A percentile compares a stretch with the other conserved stretches of the same genome.
Evolutionary conservation across 345 rosid genomes (phyloP).

Genomic region (Mallotus nudiflorus): DNA sequence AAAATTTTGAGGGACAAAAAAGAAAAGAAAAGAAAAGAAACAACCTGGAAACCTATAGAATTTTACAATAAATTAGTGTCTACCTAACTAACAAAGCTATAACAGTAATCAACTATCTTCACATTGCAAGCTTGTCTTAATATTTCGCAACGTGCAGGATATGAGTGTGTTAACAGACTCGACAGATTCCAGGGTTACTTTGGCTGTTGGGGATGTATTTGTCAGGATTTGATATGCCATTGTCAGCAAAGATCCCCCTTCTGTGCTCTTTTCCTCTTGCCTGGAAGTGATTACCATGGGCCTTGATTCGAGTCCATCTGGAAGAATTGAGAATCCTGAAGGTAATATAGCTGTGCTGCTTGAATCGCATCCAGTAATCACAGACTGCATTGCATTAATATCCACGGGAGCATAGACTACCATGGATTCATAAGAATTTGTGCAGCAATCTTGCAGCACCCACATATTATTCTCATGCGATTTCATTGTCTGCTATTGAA

Average conservation of each 20-base stretch:
- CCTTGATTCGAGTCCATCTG: constrained; percentile 82
- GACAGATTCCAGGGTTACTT: constrained; percentile 69
- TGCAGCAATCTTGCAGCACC: constrained; percentile 87
- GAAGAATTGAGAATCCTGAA: constrained; percentile 92
- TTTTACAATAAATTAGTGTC: constrained; percentile 17
- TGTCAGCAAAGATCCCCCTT: constrained; percentile 88
- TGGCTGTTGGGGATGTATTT: constrained; percentile 68
- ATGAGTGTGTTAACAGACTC: constrained; percentile 74
- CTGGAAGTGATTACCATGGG: constrained; percentile 81
- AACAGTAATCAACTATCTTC: constrained; percentile 49
- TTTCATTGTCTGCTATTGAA: constrained; percentile 60
- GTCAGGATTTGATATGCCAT: constrained; percentile 76
- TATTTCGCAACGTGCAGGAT: constrained; percentile 74
- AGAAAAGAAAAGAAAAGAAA: background rate
- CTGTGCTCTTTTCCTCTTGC: constrained; percentile 73
- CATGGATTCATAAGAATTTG: constrained; percentile 79
- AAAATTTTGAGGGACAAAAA: constrained; percentile 3
- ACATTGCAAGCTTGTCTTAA: constrained; percentile 78
- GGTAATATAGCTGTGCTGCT: constrained; percentile 79
- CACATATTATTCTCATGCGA: constrained; percentile 68
- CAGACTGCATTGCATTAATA: constrained; percentile 70
- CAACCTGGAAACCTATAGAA: constrained; percentile 11
- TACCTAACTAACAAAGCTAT: constrained; percentile 11
- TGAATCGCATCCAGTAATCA: constrained; percentile 87
- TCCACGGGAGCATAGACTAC: constrained; percentile 87